Base-by-base conservation (phyloP, 75 land plant genomes). In the Selaginella moellendorffii region DNA sequence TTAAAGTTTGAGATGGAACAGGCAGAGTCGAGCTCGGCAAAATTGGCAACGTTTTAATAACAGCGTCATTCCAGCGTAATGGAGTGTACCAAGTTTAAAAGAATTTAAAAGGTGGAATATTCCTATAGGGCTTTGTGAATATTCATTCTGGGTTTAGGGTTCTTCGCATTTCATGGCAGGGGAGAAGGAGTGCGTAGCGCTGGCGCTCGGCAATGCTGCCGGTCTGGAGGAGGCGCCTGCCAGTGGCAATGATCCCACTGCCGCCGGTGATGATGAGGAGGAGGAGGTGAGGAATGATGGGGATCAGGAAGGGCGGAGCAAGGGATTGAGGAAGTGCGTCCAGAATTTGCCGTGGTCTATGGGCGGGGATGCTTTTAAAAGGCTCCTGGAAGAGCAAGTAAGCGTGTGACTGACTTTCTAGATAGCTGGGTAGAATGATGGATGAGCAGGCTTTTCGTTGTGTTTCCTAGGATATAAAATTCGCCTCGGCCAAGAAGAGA, bases 401-500 rank as follows among this genome's bases (percentile, higher is more conserved):
- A 17, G 1, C 5, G 19, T 24, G 2, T 62, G 10, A 27, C 2
- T 27, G 28, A 2, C 28, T 61, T 31, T 19, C 14, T 28, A 64
- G 17, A 27, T 63, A 28, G 2, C 54, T 63, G 27, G 1, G 21
- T 31, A 2, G n/a, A 1, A 20, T 20, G 64, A 1, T 1, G 1
- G n/a, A n/a, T n/a, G n/a, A n/a, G n/a, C n/a, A n/a, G n/a, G 9
- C 2, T 1, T 72, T 30, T 64, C 25, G 23, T 22, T 26, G 62
- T 61, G 18, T 53, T 73, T 27, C 29, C 20, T 82, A 95, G 99
- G 77, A 78, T 31, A 54, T 95, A 73, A 0, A 54, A 2, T 89
- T 65, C 62, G 61, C 70, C 19, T 77, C 77, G 54, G 81, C 85
- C 22, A 90, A 80, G 76, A 95, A 95, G 66, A 83, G 85, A 77